Conservation (phyloP, 75 land plant species). For the Sequoia sempervirens region DNA sequence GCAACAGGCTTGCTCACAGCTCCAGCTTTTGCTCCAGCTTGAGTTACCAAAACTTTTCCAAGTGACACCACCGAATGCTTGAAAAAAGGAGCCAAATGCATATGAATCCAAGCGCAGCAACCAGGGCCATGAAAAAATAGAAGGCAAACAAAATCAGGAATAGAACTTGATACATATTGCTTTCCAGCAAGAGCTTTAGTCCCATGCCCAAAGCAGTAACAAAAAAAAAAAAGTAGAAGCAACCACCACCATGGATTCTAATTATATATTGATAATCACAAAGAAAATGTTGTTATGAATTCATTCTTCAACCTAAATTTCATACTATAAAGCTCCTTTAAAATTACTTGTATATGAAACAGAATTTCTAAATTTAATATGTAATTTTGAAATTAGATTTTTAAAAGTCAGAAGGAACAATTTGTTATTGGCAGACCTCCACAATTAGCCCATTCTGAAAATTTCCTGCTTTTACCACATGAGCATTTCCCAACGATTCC, state of each 20-base stretch:
- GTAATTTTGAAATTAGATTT: background rate
- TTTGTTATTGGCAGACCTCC: slow-evolving; percentile 5
- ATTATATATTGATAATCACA: background rate
- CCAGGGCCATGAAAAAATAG: background rate
- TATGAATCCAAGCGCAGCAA: background rate
- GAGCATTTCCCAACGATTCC: background rate
- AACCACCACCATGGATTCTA: background rate
- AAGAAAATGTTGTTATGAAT: background rate
- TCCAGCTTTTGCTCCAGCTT: slow-evolving; percentile 16
- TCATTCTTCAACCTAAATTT: background rate
- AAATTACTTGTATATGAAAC: background rate
- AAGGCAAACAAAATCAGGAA: slow-evolving; percentile 8
- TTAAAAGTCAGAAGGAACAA: background rate
- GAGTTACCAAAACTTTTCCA: slow-evolving; percentile 15
- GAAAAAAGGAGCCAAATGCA: slow-evolving; percentile 2
- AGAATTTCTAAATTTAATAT: background rate
- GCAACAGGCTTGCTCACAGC: slow-evolving; percentile 24
- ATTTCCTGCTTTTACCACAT: background rate
- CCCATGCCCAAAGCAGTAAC: background rate
- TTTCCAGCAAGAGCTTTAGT: slow-evolving; percentile 10
- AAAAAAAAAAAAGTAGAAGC: background rate
- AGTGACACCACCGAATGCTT: slow-evolving; percentile 30
- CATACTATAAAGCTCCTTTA: background rate
- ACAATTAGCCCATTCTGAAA: background rate
- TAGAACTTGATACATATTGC: background rate